These are phyloP conservation scores for Leccinum rimulosum DNA, from an alignment of 768 basidiomycete species.

Conservation along the genomic window DNA sequence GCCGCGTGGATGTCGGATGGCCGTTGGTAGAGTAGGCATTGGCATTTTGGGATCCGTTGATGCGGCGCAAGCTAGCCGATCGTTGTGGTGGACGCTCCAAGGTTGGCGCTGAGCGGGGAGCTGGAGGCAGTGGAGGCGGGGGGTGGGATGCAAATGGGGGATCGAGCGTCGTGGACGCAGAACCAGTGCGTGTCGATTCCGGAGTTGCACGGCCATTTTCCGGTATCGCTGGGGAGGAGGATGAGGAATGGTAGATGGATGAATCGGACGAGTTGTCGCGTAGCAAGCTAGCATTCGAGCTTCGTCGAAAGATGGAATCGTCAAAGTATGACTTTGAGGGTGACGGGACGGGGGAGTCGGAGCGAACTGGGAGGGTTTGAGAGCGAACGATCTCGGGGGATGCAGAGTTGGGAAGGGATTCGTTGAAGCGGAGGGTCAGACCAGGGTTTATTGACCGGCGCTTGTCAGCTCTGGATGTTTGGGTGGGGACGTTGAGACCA, in stretches of 20 bases:
- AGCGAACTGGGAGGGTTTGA: conserved; percentile 25
- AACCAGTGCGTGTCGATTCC: conserved; percentile 42
- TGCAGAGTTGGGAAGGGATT: conserved; percentile 10
- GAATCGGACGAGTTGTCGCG: conserved; percentile 29
- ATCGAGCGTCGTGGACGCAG: conserved; percentile 31
- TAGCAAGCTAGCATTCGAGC: conserved; percentile 25
- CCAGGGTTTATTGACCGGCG: conserved; percentile 57
- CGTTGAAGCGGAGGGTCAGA: conserved; percentile 34
- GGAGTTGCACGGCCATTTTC: conserved; percentile 34
- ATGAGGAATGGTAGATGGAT: conserved; percentile 35
- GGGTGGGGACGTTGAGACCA: conserved; percentile 28
- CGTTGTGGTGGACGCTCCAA: conserved; percentile 37
- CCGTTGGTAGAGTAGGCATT: conserved; percentile 6
- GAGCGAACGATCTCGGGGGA: conserved; percentile 32
- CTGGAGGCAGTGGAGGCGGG: conserved; percentile 16
- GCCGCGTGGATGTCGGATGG: conserved; percentile 4
- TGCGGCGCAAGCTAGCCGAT: conserved; percentile 28
- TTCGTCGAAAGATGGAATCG: conserved; percentile 12
- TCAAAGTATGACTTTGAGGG: conserved; percentile 19
- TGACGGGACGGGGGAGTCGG: conserved; percentile 25
- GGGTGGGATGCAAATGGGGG: conserved; percentile 10
- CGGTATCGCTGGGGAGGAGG: conserved; percentile 37
- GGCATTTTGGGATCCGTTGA: conserved; percentile 8
- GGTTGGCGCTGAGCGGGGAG: conserved; percentile 28
- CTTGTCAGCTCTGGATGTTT: conserved; percentile 40